These are phyloP conservation scores for Neodidymelliopsis sp. DNA, from an alignment of 2,329 filamentous ascomycete species.

Conservation along the genomic window DNA sequence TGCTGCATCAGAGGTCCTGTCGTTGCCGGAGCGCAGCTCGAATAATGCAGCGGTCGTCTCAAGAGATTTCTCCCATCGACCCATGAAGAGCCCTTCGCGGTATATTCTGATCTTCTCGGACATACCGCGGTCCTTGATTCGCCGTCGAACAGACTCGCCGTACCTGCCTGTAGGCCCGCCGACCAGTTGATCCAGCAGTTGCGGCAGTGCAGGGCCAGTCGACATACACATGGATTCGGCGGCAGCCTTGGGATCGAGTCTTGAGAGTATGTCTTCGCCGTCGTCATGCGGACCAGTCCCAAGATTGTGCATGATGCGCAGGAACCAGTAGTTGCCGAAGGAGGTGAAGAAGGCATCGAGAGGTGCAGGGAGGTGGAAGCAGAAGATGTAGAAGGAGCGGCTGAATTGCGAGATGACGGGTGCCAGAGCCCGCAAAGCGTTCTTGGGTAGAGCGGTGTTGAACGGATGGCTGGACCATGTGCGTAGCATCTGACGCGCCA, in stretches of 20 bases:
- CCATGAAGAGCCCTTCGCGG: conserved; percentile 56
- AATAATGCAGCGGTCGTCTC: conserved; percentile 59
- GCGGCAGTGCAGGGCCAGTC: conserved; percentile 58
- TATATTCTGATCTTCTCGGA: conserved; percentile 62
- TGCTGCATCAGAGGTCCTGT: conserved; percentile 28
- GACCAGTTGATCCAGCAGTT: conserved; percentile 46
- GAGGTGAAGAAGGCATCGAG: conserved; percentile 55
- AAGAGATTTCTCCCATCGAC: conserved; percentile 60
- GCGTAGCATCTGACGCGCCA: conserved; percentile 59
- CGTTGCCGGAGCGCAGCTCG: conserved; percentile 44
- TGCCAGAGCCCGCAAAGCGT: conserved; percentile 52
- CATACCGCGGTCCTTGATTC: conserved; percentile 56
- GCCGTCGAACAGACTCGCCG: conserved; percentile 50
- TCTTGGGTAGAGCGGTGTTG: conserved; percentile 55
- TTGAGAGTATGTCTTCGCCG: conserved; percentile 17
- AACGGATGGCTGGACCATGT: conserved; percentile 56
- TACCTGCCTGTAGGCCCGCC: conserved; percentile 26
- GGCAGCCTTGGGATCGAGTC: conserved; percentile 32
- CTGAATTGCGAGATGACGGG: conserved; percentile 59
- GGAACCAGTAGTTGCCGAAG: conserved; percentile 59
- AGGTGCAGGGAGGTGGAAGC: conserved; percentile 58
- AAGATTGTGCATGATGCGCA: conserved; percentile 52
- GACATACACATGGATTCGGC: conserved; percentile 60
- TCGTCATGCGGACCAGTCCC: conserved; percentile 42
- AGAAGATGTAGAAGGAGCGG: conserved; percentile 63